Base-by-base conservation (phyloP, 495 filamentous ascomycete genomes). In the Clavariopsis aquatica region DNA sequence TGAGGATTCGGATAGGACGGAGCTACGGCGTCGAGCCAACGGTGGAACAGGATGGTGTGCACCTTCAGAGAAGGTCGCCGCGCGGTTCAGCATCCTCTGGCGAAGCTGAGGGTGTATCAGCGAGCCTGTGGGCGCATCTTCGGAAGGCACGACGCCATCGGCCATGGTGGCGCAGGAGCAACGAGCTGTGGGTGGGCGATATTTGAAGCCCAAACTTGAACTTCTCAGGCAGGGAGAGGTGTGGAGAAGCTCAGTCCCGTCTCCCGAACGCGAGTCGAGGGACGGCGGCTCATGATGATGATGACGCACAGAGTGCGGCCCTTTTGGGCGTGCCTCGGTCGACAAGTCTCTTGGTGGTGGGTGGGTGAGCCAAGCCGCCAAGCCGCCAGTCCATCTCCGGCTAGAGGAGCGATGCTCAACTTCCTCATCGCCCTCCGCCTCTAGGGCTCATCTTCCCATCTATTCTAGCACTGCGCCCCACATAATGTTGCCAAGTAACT, bases 1-100 rank as follows among this genome's bases (percentile, higher is more conserved):
- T 59, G 79, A 84, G 49, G 83, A 85, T 56, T 90, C 87, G 1
- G 91, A 93, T 52, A 93, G 84, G 23, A 82, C 85, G 23, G 90
- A 93, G 77, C 86, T 89, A 65, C 89, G 84, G 55, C 89, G 83
- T 41, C 83, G 80, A 5, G 49, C 20, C 4, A 55, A 45, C 23
- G 69, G 49, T 22, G 57, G 62, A 41, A 38, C 27, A 52, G 61
- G 51, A 46, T 46, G 57, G 12, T 27, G 47, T 49, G 60, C 64
- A n/a, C 68, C 68, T 54, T 71, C 68, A 26, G 60, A 41, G 43
- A 68, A 57, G 29, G 68, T 68, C 20, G 64, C 51, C 38, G 68
- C 68, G 27, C 68, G 59, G 26, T 64, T 64, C 57, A 71, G 29
- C 68, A 67, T 67, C 46, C 60, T 64, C 60, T 67, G 64, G 23